These are phyloP conservation scores for Corinectria fuckeliana DNA, from an alignment of 2,329 filamentous ascomycete genomes.

Conservation along the genomic window DNA sequence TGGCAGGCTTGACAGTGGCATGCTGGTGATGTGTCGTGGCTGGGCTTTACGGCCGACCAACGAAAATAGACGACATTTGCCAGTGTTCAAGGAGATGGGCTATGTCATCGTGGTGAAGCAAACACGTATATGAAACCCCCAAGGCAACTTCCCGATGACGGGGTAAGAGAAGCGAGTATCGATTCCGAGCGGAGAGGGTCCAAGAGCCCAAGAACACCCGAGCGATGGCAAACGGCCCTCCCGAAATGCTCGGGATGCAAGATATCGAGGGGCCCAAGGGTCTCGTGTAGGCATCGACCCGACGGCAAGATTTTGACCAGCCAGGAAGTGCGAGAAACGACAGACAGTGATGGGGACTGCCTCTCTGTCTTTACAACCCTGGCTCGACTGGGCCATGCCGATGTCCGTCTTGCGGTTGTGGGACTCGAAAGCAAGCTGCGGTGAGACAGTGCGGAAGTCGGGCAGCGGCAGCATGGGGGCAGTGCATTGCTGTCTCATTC, in stretches of 20 bases:
- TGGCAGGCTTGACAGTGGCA: constrained; percentile 1
- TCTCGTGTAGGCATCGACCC: constrained; percentile 14
- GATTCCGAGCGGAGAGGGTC: not conserved
- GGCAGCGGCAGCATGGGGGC: constrained; percentile 6
- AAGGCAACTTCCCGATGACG: not conserved
- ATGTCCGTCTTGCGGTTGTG: constrained; percentile 10
- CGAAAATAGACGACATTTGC: constrained; percentile 7
- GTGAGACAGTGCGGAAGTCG: constrained; percentile 16
- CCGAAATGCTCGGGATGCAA: not conserved
- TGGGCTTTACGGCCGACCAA: not conserved
- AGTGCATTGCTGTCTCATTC: not conserved
- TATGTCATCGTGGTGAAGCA: not conserved
- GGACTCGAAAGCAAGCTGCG: constrained; percentile 8
- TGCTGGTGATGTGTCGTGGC: not conserved
- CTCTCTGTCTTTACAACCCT: not conserved
- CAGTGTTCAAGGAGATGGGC: not conserved
- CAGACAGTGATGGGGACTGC: not conserved
- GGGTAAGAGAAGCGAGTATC: not conserved
- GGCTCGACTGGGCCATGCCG: not conserved
- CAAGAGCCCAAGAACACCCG: not conserved
- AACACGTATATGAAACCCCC: not conserved
- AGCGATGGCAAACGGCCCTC: not conserved
- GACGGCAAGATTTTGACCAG: not conserved
- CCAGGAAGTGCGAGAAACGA: not conserved
- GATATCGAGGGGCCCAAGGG: not conserved